These are phyloP conservation scores for Tilletia caries DNA, from an alignment of 1,284 basidiomycete genomes.

Conservation along the genomic window DNA sequence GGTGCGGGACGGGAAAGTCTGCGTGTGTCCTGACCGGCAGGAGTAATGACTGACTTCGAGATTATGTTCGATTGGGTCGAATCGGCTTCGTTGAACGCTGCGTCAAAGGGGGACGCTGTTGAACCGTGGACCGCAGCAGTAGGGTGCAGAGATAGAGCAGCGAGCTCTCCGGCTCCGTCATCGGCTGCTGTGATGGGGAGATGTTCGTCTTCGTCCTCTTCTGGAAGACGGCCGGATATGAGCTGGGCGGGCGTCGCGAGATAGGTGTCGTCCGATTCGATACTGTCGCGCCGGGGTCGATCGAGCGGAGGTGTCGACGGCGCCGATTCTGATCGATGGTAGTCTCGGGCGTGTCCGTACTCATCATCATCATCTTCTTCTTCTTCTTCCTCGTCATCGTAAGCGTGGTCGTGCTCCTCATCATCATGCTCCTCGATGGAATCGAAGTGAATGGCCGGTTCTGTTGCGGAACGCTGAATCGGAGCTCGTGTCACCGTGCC, in stretches of 20 bases:
- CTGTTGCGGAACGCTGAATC: background rate
- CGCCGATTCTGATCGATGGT: background rate
- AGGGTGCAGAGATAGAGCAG: too few species aligned
- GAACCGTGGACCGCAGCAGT: too few species aligned
- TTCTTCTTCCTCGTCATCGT: background rate
- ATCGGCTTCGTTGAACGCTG: too few species aligned
- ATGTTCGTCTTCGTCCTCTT: background rate
- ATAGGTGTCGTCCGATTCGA: constrained; percentile 7
- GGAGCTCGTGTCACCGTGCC: background rate
- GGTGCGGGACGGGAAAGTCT: background rate
- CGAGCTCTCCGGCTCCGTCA: too few species aligned
- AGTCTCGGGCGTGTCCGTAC: background rate
- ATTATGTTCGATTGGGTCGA: too few species aligned
- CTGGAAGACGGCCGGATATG: background rate
- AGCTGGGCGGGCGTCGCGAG: constrained; percentile 1
- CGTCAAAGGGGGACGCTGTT: too few species aligned
- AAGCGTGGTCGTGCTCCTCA: background rate
- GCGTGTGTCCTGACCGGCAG: background rate
- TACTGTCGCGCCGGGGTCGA: background rate
- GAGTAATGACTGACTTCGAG: too few species aligned
- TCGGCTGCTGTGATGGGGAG: too few species aligned
- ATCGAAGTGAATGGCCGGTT: constrained; percentile 6
- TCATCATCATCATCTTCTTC: constrained; percentile 8
- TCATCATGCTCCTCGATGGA: background rate
- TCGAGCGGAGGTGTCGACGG: background rate